phyloP scores from a whole-genome alignment of 495 filamentous ascomycete species.

The Astrothelium macrocarpum region DNA sequence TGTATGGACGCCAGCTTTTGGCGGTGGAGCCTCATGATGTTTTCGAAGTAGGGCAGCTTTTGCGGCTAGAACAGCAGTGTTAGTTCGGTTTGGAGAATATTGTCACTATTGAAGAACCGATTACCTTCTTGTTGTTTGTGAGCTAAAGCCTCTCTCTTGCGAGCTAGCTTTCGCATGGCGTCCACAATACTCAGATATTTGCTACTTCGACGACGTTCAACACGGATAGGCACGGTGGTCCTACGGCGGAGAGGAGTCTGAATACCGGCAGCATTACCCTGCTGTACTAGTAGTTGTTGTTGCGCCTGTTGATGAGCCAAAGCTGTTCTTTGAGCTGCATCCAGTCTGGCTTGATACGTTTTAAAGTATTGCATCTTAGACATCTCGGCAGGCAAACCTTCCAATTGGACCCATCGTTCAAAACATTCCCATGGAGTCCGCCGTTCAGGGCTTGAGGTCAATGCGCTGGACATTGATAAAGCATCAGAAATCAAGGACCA shows the following conservation, averaged over 20 bases:
- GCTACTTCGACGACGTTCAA: slow-evolving; percentile 75
- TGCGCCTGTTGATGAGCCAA: slow-evolving; percentile 52
- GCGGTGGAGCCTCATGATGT: slow-evolving; percentile 26
- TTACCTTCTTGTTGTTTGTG: slow-evolving; percentile 81
- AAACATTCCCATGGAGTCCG: slow-evolving; percentile 98
- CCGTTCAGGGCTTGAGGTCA: slow-evolving; percentile 74
- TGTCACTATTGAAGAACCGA: slow-evolving; percentile 8
- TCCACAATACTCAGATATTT: slow-evolving; percentile 83
- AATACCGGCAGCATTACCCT: slow-evolving; percentile 46
- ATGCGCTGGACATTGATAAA: slow-evolving; percentile 60
- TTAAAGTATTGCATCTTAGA: slow-evolving; percentile 86
- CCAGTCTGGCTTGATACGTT: slow-evolving; percentile 69
- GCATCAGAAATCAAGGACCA: slow-evolving; percentile 87
- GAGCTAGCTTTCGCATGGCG: slow-evolving; percentile 87
- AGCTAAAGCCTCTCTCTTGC: slow-evolving; percentile 74
- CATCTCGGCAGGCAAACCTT: slow-evolving; percentile 85
- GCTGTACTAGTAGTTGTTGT: slow-evolving; percentile 46
- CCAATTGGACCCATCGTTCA: slow-evolving; percentile 85
- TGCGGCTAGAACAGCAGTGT: slow-evolving; percentile 18
- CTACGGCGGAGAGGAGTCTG: slow-evolving; percentile 50
- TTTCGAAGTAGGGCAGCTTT: slow-evolving; percentile 36
- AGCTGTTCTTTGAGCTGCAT: slow-evolving; percentile 62
- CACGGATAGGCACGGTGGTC: slow-evolving; percentile 62
- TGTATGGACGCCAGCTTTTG: slow-evolving; percentile 45
- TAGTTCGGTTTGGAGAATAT: background rate